A percentile compares a stretch with the other conserved stretches of the same genome.
These are phyloP conservation scores for Oryza glaberrima DNA, from an alignment of 176 grass and related monocot genomes.

Conservation along the genomic window DNA sequence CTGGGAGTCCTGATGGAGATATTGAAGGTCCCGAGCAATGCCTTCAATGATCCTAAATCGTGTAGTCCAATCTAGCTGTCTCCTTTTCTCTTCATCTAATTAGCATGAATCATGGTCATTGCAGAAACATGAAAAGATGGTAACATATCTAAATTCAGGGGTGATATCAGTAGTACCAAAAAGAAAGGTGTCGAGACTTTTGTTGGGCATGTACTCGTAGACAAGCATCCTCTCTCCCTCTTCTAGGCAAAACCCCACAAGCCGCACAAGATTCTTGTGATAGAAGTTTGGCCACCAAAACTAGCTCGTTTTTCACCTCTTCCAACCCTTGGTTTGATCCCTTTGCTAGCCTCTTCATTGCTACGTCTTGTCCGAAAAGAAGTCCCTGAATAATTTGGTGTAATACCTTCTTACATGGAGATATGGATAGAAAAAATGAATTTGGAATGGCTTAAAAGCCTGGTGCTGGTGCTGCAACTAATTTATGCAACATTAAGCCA, in stretches of 20 bases:
- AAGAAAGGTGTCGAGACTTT: neutral
- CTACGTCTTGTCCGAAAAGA: neutral
- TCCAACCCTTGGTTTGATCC: neutral
- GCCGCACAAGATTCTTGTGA: neutral
- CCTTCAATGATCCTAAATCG: conserved; percentile 54
- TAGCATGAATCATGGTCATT: too few relatives aligned
- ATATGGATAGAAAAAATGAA: neutral
- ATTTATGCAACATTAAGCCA: neutral
- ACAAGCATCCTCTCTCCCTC: neutral
- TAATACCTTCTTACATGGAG: neutral
- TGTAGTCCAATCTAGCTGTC: conserved; percentile 26
- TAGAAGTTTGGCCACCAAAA: neutral
- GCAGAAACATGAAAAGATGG: too few relatives aligned
- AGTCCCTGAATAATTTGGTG: neutral
- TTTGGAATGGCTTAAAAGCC: neutral
- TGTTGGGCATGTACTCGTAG: neutral
- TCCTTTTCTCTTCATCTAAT: neutral
- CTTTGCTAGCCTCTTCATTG: neutral
- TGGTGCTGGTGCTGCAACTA: neutral
- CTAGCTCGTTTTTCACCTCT: neutral
- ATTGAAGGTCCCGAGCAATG: conserved; percentile 46
- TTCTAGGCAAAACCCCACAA: neutral
- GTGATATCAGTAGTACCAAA: neutral
- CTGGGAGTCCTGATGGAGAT: conserved; percentile 55
- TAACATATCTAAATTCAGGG: too few relatives aligned